Evolutionary conservation across 2,329 filamentous ascomycete genomes (phyloP), one percentile per base, ranked within the genome.

Genomic region (Pleomassaria siparia): DNA sequence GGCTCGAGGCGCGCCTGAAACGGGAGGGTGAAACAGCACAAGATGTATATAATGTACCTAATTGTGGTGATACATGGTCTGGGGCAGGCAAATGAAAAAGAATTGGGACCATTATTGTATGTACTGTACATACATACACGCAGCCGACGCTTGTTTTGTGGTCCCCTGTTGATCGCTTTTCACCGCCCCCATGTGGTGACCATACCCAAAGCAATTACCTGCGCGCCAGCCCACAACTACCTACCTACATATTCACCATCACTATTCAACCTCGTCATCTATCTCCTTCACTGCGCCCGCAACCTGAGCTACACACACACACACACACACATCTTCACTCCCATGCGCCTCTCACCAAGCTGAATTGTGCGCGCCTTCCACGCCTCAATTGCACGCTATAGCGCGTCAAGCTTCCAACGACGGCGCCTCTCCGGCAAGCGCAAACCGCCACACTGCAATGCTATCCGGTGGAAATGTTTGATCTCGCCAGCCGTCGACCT

Each of bases 61-160:
- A 55, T 51, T 51, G 56, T 45, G 44, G 35, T 54, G 46, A 50
- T 44, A 49, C 47, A 49, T 45, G 42, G 45, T 54, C 49, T 12
- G 21, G 44, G 28, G 37, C 32, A 37, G 40, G 15, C 20, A 22
- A 22, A 36, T 44, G 51, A 46, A 24, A 26, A 8, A 8, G 5
- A 24, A 9, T 11, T 3, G 22, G n/a, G 37, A 24, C n/a, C n/a
- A n/a, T n/a, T n/a, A n/a, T n/a, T n/a, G n/a, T n/a, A n/a, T n/a
- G n/a, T n/a, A n/a, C n/a, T n/a, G n/a, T n/a, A n/a, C n/a, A n/a
- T n/a, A n/a, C n/a, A n/a, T n/a, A n/a, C 12, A 24, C n/a, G 24
- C 22, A 40, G 22, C 22, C 15, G n/a, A 10, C 16, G 15, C 25
- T 16, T 26, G 37, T 29, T 28, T 18, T 40, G 4, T 28, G 15